These are phyloP conservation scores for Cercospora zeae-maydis DNA, from an alignment of 2,329 filamentous ascomycete species.

Conservation along the genomic window DNA sequence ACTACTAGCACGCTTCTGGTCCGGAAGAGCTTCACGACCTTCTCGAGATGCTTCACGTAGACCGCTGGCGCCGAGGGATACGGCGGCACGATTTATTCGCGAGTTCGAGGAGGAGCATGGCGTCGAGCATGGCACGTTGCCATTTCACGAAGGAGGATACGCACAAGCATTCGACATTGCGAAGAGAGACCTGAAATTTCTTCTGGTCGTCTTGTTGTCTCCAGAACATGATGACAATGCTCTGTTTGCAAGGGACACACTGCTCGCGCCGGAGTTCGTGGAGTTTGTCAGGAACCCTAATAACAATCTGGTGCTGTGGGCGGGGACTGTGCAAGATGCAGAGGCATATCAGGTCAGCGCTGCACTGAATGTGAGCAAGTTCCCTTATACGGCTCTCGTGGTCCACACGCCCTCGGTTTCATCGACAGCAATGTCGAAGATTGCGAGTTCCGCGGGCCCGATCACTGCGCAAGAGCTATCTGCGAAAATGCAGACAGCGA, in stretches of 20 bases:
- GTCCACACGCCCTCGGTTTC: conserved; percentile 83
- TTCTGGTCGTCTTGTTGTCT: conserved; percentile 82
- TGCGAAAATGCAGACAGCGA: conserved; percentile 68
- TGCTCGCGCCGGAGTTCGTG: conserved; percentile 71
- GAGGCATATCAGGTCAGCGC: conserved; percentile 92
- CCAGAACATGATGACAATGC: conserved; percentile 92
- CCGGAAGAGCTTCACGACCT: conserved; percentile 55
- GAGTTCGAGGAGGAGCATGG: conserved; percentile 96
- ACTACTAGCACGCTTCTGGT: conserved; percentile 49
- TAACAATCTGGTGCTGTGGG: conserved; percentile 86
- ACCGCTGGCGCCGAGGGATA: conserved; percentile 78
- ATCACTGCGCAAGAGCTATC: conserved; percentile 68
- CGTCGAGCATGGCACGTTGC: conserved; percentile 55
- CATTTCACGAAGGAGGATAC: conserved; percentile 84
- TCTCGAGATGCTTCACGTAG: conserved; percentile 62
- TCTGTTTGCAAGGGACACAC: conserved; percentile 74
- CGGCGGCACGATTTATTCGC: conserved; percentile 79
- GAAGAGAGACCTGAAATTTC: conserved; percentile 85
- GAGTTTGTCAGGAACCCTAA: conserved; percentile 68
- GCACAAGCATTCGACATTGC: conserved; percentile 86
- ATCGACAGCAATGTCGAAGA: conserved; percentile 83
- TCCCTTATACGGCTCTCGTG: conserved; percentile 81
- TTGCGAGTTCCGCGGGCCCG: conserved; percentile 72
- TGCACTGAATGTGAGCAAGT: conserved; percentile 84
- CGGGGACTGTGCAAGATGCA: conserved; percentile 84